phyloP scores from a whole-genome alignment of 1,284 basidiomycete species.

The Austroboletus niveus region DNA sequence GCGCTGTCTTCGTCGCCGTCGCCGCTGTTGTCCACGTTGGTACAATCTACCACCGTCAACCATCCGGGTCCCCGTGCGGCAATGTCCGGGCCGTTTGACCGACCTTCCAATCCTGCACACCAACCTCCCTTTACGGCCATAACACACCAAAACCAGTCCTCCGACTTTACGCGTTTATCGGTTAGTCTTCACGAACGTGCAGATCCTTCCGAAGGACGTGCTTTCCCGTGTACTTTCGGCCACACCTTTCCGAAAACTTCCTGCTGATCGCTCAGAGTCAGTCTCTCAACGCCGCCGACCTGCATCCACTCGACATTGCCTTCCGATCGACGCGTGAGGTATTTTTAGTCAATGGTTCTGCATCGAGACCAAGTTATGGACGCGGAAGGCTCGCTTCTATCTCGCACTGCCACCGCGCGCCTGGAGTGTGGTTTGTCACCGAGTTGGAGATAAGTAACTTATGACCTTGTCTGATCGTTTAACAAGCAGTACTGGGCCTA shows the following conservation, averaged over 20 bases:
- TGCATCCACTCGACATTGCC: background rate
- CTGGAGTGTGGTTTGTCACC: too few species aligned
- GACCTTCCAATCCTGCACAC: constrained; percentile 15
- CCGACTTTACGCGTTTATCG: constrained; percentile 5
- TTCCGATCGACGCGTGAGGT: too few species aligned
- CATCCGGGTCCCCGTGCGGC: constrained; percentile 11
- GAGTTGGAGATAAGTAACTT: too few species aligned
- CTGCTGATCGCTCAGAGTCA: background rate
- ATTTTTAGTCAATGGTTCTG: too few species aligned
- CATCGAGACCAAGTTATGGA: too few species aligned
- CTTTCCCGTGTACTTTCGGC: constrained; percentile 8
- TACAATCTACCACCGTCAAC: background rate
- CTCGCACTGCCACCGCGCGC: too few species aligned
- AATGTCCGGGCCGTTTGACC: constrained; percentile 16
- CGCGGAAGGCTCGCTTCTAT: too few species aligned
- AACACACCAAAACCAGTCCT: constrained; percentile 10
- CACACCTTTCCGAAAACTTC: constrained; percentile 17
- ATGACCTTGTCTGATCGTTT: too few species aligned
- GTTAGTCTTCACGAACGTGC: constrained; percentile 17
- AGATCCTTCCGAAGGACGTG: background rate
- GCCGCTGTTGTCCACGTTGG: constrained; percentile 5
- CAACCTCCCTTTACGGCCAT: constrained; percentile 6
- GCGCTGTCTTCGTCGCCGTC: background rate
- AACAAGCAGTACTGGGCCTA: too few species aligned
- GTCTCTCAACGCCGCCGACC: too few species aligned